Conservation (phyloP, 202 grass and related monocot species). For the Zizania palustris region DNA sequence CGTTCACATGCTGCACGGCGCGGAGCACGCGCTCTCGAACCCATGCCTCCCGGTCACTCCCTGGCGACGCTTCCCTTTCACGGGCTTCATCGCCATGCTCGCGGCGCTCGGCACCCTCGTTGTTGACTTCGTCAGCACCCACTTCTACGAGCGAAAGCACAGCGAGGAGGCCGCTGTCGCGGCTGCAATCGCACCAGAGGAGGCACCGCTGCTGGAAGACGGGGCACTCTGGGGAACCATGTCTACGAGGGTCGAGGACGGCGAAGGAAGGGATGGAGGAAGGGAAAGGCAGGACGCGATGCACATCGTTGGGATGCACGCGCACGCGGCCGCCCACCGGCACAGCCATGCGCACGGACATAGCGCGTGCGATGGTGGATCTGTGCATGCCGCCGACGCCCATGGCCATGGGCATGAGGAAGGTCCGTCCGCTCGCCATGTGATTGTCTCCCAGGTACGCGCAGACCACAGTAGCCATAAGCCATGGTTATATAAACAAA, state of each 20-base stretch:
- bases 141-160: conserved; percentile 69
- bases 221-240: neutral
- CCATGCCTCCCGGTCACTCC: conserved; percentile 58
- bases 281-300: conserved; percentile 43
- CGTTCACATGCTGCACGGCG: conserved; percentile 86
- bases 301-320: conserved; percentile 77
- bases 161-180: neutral
- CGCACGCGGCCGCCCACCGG: conserved; percentile 58
- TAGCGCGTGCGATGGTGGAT: neutral
- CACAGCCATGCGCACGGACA: conserved; percentile 49
- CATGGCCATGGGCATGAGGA: conserved; percentile 35
- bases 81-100: conserved; percentile 87
- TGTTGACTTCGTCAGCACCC: conserved; percentile 75
- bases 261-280: neutral
- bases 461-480: too few species aligned
- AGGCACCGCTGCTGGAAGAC: conserved; percentile 27
- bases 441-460: conserved; percentile 70
- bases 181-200: neutral
- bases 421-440: conserved; percentile 60
- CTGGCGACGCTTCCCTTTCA: conserved; percentile 81
- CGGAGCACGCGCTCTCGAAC: conserved; percentile 54
- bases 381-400: conserved; percentile 30
- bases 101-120: conserved; percentile 80
- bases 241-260: neutral
- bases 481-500: too few species aligned